Base-by-base conservation (phyloP, 495 filamentous ascomycete species). In the Hypoxylon fuscum region DNA sequence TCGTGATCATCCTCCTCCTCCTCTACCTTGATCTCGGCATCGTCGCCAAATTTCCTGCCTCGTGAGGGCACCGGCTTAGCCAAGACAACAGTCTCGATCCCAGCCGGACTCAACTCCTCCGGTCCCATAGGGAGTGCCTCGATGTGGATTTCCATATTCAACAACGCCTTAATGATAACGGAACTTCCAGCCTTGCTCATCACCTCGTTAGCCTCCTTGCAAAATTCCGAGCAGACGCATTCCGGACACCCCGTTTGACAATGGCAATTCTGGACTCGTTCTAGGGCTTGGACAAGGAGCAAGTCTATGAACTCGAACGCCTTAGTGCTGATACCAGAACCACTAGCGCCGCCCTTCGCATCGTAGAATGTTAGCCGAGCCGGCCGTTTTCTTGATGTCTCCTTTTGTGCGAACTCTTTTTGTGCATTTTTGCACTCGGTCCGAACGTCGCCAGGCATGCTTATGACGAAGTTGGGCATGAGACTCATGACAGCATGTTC, bases 331-430 rank as follows among this genome's bases (percentile, higher is more conserved):
- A 97, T 93, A 3, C 95, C 96, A 1, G 87, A 88, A 0, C 92
- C 93, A 43, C 84, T 86, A 0, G 88, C 82, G 0, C 94, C 95
- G 15, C 93, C 95, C 72, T 95, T 95, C 7, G 91, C 88, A 68
- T 98, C 95, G 73, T 97, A 98, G 75, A 98, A 96, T 0, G 92
- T 96, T 52, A 98, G 76, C 8, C 95, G 77, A 0, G 93, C 95
- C 0, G 95, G 94, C 5, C 95, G 81, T 72, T 95, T 96, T n/a
- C 95, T 83, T 44, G 62, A 59, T 12, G 77, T 81, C 49, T 76
- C 74, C 1, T 75, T 72, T 11, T 85, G 87, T 15, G 91, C 88
- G 42, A 97, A 93, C 62, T 93, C 90, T 68, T 92, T 93, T 20
- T 86, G 72, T 1, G 83, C 80, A 57, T 81, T 78, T 75, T 98